Conservation (phyloP, 2,329 filamentous ascomycete genomes). For the Parascedosporium putredinis region DNA sequence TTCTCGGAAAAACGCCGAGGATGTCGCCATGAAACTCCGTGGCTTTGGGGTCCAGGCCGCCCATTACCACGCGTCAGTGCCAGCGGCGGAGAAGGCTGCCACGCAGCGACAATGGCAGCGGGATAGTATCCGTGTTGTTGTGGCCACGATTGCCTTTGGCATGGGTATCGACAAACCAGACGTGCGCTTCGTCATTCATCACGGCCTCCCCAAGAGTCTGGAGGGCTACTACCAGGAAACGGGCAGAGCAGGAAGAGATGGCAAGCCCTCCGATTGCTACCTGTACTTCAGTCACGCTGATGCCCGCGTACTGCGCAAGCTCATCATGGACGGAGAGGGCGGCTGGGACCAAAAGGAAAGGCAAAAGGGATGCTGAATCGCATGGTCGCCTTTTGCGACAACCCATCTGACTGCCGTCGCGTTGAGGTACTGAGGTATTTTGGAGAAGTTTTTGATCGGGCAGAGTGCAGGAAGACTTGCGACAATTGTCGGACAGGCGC, state of each 20-base stretch:
- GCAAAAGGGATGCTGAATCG: slow-evolving; percentile 77
- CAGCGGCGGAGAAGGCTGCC: slow-evolving; percentile 52
- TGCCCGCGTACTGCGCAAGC: slow-evolving; percentile 58
- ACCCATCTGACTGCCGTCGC: slow-evolving; percentile 75
- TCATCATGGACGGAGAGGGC: slow-evolving; percentile 77
- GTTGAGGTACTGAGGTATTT: slow-evolving; percentile 91
- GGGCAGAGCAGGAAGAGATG: slow-evolving; percentile 85
- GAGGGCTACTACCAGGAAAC: slow-evolving; percentile 99
- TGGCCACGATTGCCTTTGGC: slow-evolving; percentile 95
- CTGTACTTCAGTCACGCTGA: slow-evolving; percentile 81
- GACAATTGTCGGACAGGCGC: slow-evolving; percentile 78
- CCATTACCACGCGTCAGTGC: slow-evolving; percentile 80
- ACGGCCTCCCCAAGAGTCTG: slow-evolving; percentile 84
- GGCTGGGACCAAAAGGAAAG: slow-evolving; percentile 70
- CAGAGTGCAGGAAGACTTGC: slow-evolving; percentile 64
- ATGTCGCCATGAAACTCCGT: slow-evolving; percentile 60
- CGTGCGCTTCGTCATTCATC: slow-evolving; percentile 92
- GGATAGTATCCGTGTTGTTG: slow-evolving; percentile 74
- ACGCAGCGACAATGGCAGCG: slow-evolving; percentile 77
- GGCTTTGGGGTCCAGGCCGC: slow-evolving; percentile 58
- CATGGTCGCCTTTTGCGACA: slow-evolving; percentile 83
- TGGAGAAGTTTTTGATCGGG: slow-evolving; percentile 66
- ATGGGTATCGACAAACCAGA: slow-evolving; percentile 99
- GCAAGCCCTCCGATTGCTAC: slow-evolving; percentile 76
- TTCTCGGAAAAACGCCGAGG: slow-evolving; percentile 73